Evolutionary conservation across 768 basidiomycete species (phyloP).

Genomic region (Lactarius trivialis): DNA sequence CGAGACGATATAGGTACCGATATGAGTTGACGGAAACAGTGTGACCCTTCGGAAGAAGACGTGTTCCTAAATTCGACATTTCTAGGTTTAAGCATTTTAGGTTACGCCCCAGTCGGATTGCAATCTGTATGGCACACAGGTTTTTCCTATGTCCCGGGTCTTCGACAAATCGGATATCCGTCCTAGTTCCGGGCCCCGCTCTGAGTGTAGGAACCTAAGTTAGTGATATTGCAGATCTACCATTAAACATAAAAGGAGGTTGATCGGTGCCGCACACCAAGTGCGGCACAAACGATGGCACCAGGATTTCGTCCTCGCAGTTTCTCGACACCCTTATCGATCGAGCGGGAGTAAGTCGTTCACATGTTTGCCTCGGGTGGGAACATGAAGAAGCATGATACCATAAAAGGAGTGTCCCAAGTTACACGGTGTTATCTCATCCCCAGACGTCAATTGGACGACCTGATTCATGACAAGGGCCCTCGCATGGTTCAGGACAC

Average conservation of each 20-base stretch:
- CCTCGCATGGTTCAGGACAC: background rate
- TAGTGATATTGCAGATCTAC: background rate
- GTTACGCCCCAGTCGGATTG: background rate
- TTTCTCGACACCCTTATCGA: constrained; percentile 16
- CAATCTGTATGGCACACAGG: constrained; percentile 1
- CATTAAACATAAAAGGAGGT: background rate
- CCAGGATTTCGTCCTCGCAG: background rate
- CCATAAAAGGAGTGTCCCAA: background rate
- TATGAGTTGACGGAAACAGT: background rate
- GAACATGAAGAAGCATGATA: background rate
- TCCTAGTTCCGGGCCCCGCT: too few species aligned
- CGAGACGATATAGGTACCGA: constrained; percentile 8
- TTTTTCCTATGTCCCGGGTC: background rate
- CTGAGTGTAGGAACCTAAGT: background rate
- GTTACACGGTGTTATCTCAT: background rate
- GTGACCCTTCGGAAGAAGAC: background rate
- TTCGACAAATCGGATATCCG: background rate
- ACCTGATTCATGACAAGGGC: background rate
- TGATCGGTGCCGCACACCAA: constrained; percentile 9
- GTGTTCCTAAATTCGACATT: constrained; percentile 9
- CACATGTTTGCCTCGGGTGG: background rate
- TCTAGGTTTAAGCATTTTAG: constrained; percentile 19
- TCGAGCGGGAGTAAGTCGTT: background rate
- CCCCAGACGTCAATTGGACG: background rate
- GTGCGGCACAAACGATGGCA: background rate